These are phyloP conservation scores for Cryptococcus sp. DNA, from an alignment of 1,284 basidiomycete species.

Conservation along the genomic window DNA sequence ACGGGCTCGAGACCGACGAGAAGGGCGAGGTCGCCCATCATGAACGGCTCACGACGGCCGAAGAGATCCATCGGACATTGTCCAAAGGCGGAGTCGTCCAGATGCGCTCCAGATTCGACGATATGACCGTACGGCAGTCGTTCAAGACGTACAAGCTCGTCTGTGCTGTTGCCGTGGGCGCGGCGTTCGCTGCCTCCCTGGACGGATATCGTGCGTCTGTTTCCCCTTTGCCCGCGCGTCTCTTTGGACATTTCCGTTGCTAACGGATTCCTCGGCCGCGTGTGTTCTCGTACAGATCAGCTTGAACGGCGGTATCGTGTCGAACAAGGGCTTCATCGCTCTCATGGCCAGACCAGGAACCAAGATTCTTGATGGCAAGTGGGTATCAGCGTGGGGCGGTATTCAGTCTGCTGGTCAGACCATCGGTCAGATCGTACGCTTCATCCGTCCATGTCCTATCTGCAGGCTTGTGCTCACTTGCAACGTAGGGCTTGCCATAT, in stretches of 20 bases:
- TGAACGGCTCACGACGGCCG: conserved; percentile 16
- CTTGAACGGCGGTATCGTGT: conserved; percentile 29
- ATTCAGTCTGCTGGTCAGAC: conserved; percentile 31
- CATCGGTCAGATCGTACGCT: conserved; percentile 25
- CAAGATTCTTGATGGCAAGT: conserved; percentile 14
- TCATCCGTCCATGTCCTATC: not conserved
- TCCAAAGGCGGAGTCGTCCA: conserved; percentile 17
- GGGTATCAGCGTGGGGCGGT: conserved; percentile 36
- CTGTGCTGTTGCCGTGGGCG: conserved; percentile 21
- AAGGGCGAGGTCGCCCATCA: conserved; percentile 10
- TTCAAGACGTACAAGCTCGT: conserved; percentile 20
- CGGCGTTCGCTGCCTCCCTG: conserved; percentile 28
- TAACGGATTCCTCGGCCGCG: not conserved
- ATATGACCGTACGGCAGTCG: conserved; percentile 18
- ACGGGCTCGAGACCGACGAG: not conserved
- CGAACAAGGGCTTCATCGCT: conserved; percentile 36
- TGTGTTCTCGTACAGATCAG: conserved; percentile 29
- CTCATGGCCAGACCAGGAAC: conserved; percentile 17
- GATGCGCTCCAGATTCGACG: conserved; percentile 23
- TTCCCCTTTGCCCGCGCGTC: not conserved
- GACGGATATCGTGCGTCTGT: conserved; percentile 29
- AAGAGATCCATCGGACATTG: conserved; percentile 13
- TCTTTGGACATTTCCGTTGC: not conserved
- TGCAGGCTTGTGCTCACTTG: not conserved
- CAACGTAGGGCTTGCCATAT: conserved; percentile 16